Evolutionary conservation across 306 rosid species (phyloP).

Genomic region (Myrica gale): DNA sequence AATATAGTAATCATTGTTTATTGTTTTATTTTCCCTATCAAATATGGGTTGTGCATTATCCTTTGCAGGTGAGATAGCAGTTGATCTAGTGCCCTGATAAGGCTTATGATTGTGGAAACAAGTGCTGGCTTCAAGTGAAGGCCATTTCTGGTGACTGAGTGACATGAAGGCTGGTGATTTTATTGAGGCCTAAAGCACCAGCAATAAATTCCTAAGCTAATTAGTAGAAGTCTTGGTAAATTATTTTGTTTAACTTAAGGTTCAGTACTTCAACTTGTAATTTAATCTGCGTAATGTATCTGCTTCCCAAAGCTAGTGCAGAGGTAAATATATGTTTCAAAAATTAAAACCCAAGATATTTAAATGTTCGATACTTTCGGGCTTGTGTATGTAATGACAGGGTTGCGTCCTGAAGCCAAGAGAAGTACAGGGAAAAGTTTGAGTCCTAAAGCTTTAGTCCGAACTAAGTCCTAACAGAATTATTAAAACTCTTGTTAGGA

Average conservation of each 20-base stretch:
- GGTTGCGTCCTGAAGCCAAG: too few species aligned
- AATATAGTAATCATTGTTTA: not conserved
- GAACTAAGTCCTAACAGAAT: too few species aligned
- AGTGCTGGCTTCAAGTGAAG: slow-evolving; percentile 9
- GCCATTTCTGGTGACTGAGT: slow-evolving; percentile 9
- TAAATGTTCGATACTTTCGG: not conserved
- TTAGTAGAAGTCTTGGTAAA: not conserved
- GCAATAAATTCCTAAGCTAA: not conserved
- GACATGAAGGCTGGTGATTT: not conserved
- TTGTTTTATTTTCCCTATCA: not conserved
- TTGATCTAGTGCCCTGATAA: slow-evolving; percentile 31
- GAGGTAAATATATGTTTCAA: not conserved
- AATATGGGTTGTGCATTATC: slow-evolving; percentile 20
- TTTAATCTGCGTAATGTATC: not conserved
- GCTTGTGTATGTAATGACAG: too few species aligned
- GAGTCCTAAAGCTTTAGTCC: too few species aligned
- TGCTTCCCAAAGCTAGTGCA: not conserved
- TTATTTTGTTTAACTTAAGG: not conserved
- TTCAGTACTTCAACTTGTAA: not conserved
- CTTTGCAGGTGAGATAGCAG: slow-evolving; percentile 56
- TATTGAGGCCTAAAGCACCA: not conserved
- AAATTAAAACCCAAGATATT: not conserved
- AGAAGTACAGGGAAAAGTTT: too few species aligned
- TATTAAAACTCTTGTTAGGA: too few species aligned
- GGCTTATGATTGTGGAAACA: slow-evolving; percentile 2